These are phyloP conservation scores for Candida adriatica DNA, from an alignment of 805 yeast species.

Conservation along the genomic window DNA sequence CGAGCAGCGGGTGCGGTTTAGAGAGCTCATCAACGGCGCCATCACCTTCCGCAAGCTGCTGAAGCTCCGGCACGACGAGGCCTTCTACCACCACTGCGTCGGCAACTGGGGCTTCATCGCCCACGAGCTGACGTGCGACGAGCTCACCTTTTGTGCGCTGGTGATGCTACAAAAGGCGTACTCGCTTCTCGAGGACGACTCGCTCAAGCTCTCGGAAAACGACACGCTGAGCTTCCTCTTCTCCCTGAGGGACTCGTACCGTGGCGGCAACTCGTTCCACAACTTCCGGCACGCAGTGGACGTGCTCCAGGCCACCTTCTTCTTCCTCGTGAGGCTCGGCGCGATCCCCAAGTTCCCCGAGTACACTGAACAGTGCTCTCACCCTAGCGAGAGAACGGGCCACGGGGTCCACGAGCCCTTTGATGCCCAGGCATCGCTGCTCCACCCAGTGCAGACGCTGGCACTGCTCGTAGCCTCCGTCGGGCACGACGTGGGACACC, in stretches of 20 bases:
- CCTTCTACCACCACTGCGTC: slow-evolving; percentile 31
- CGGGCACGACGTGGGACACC: slow-evolving; percentile 96
- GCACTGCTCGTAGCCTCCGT: slow-evolving; percentile 72
- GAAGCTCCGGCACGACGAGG: slow-evolving; percentile 17
- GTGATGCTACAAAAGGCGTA: slow-evolving; percentile 44
- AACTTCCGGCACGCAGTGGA: slow-evolving; percentile 95
- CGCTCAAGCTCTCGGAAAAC: slow-evolving; percentile 28
- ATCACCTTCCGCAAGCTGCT: slow-evolving; percentile 24
- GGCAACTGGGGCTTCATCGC: slow-evolving; percentile 69
- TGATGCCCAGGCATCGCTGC: slow-evolving; percentile 11
- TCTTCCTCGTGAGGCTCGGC: slow-evolving; percentile 36
- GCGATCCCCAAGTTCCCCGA: slow-evolving; percentile 19
- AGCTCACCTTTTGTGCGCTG: slow-evolving; percentile 53
- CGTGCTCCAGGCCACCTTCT: slow-evolving; percentile 85
- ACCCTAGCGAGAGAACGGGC: slow-evolving; percentile 9
- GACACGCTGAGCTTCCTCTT: slow-evolving; percentile 53
- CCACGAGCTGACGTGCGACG: slow-evolving; percentile 57
- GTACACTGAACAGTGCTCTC: slow-evolving; percentile 14
- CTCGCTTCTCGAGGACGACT: slow-evolving; percentile 16
- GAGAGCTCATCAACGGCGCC: slow-evolving; percentile 21
- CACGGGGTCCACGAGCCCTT: background rate
- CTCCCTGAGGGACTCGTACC: slow-evolving; percentile 70
- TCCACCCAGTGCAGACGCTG: slow-evolving; percentile 39
- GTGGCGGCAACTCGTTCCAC: slow-evolving; percentile 85
- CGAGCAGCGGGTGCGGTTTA: slow-evolving; percentile 11